Evolutionary conservation across 2,329 filamentous ascomycete species (phyloP), one percentile per base, ranked within the genome.

Genomic region (Trichoderma oligosporum): DNA sequence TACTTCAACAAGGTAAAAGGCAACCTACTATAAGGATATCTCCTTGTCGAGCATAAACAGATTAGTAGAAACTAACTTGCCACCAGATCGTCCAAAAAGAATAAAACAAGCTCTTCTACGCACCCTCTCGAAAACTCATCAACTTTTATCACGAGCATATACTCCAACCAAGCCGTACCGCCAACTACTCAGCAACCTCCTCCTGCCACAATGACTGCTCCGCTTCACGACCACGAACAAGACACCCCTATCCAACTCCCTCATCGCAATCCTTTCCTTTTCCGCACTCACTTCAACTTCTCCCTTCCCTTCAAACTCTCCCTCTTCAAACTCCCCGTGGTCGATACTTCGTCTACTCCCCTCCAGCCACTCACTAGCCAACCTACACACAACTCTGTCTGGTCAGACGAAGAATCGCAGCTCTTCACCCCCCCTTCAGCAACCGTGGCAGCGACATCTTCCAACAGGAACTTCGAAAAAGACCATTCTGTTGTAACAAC

Each of bases 261-360:
- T 5, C 53, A 56, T 25, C 65, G 62, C 18, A 73, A 71, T 56
- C 70, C 70, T 16, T 72, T 73, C 35, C 64, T 66, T 39, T 71
- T 73, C 63, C 68, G 68, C 46, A 72, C 69, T n/a, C 64, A 61
- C 16, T 58, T 70, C 60, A 64, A 66, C 56, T 56, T 72, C 38
- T 60, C 59, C 14, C 57, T 65, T 4, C 62, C 67, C 3, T 62
- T 67, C 33, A 54, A 62, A 2, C 27, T 67, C 1, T 61, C 63
- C 4, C 64, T 56, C 16, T 63, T 67, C 55, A 44, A 53, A 18
- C 56, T 7, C 12, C 36, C 44, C 22, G 24, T n/a, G 12, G 49
- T 4, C 41, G 49, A 39, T 41, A 54, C 16, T 54, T 57, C 22
- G 57, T 67, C 29, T 61, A 66, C 38, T 66, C 70, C 36, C 57